Evolutionary conservation across 2,329 filamentous ascomycete species (phyloP), one percentile per base, ranked within the genome.

Genomic region (Botrytis medusae): DNA sequence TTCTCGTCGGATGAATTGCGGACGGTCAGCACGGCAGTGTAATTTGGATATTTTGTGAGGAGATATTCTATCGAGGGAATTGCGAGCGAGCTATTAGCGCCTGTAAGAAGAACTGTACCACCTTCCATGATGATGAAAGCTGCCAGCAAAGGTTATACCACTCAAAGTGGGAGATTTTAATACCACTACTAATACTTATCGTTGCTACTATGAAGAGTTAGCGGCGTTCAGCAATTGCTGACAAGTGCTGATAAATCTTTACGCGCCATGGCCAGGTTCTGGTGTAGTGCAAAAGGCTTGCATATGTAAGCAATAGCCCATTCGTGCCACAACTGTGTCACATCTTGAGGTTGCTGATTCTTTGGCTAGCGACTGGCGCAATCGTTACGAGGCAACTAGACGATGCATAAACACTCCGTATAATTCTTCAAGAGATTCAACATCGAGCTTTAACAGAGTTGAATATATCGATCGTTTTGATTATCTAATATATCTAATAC

Each of bases 1-100:
- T 82, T 81, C 51, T 72, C 51, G 54, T 81, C 80, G 2, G 77
- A 79, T 29, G 76, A n/a, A 57, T 82, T 79, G 34, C 81, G 78
- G 10, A 82, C 80, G 9, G 81, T 81, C 18, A 67, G 32, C 1
- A 51, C 29, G 42, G 25, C n/a, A 12, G 42, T 46, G 25, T 67
- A 25, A 14, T 29, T 34, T 10, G 63, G 29, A 34, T 67, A 37
- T 14, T n/a, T 67, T 7, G 44, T 51, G n/a, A 67, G 63, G 12
- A 67, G 29, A 9, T 51, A 25, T 48, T 67, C 37, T 29, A 65
- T 32, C 12, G 63, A 67, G 8, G 63, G 63, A 4, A 51, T 51
- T 48, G 63, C 44, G 25, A 67, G 44, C 5, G 63, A 67, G 42
- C 57, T 67, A 25, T 67, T 51, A 34, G 63, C 63, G 6, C 63